These are phyloP conservation scores for Calonectria henricotiae DNA, from an alignment of 2,329 filamentous ascomycete genomes.

Conservation along the genomic window DNA sequence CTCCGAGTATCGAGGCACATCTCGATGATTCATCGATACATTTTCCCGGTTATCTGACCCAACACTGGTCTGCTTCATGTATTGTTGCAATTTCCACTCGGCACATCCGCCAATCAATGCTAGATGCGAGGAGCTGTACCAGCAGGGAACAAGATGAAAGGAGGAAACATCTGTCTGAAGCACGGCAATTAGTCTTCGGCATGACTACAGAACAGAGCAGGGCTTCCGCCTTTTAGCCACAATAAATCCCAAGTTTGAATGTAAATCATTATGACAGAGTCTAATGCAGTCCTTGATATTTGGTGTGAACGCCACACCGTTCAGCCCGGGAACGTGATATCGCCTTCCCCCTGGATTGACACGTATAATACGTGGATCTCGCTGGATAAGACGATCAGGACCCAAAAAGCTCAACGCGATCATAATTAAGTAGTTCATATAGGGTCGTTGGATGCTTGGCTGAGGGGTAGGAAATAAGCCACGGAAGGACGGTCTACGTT, in stretches of 20 bases:
- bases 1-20: constrained; percentile 6
- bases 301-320: constrained; percentile 14
- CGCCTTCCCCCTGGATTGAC: constrained; percentile 1
- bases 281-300: neutral
- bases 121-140: neutral
- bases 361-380: neutral
- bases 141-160: neutral
- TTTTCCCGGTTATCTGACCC: neutral
- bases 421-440: neutral
- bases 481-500: neutral
- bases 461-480: constrained; percentile 6
- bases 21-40: neutral
- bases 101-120: neutral
- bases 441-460: neutral
- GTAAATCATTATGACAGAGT: neutral
- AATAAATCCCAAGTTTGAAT: neutral
- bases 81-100: neutral
- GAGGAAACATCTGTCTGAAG: no score
- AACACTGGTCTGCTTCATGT: neutral
- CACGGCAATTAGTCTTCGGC: neutral
- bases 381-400: neutral
- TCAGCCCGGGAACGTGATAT: neutral
- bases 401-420: neutral
- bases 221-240: neutral
- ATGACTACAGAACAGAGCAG: neutral